A percentile compares a stretch with the other conserved stretches of the same genome.
Conservation (phyloP, 768 basidiomycete species). For the Phlebiopsis flavidoalba region DNA sequence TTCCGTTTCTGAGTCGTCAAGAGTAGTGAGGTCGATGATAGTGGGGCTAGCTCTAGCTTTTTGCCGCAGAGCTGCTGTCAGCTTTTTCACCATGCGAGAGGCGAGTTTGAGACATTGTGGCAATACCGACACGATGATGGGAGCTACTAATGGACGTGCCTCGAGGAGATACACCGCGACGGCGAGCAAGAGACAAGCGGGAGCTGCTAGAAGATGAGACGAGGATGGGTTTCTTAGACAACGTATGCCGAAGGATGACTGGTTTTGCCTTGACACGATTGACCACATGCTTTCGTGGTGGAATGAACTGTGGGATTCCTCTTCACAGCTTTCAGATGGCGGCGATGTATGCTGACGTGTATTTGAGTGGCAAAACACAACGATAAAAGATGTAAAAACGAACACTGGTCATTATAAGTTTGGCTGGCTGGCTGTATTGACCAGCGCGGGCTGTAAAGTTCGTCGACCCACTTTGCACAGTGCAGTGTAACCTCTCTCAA, state of each 20-base stretch:
- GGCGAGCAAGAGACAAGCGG: not conserved
- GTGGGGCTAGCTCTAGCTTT: not conserved
- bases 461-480: slow-evolving; percentile 34
- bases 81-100: no score
- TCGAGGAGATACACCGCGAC: not conserved
- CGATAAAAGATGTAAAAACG: not conserved
- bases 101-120: no score
- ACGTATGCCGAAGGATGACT: not conserved
- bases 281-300: not conserved
- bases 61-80: not conserved
- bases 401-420: slow-evolving; percentile 25
- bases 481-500: slow-evolving; percentile 33
- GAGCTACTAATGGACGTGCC: not conserved
- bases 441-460: slow-evolving; percentile 33
- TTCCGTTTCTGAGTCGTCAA: slow-evolving; percentile 1
- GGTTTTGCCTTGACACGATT: not conserved
- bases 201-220: not conserved
- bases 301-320: not conserved
- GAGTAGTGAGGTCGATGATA: slow-evolving; percentile 7
- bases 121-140: no score
- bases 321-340: not conserved
- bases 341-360: not conserved
- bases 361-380: not conserved
- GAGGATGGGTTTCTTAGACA: not conserved
- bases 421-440: slow-evolving; percentile 27